Evolutionary conservation across 169 alveolate genomes (phyloP), one percentile per base, ranked within the genome.

Genomic region (Plasmodium gonderi): DNA sequence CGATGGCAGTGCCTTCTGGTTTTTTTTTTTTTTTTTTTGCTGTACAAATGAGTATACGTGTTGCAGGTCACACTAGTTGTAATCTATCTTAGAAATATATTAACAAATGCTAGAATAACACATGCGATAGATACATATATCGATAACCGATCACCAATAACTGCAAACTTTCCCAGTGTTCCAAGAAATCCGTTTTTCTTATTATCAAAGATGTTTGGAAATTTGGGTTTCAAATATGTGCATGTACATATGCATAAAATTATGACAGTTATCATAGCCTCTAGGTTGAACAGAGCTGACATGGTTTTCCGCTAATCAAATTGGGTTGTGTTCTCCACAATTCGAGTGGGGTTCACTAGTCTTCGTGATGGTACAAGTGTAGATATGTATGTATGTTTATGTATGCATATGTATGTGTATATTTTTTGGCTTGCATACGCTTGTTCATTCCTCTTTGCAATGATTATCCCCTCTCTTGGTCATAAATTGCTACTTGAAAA

Each of bases 91-190:
- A 97, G 65, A 72, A 97, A 96, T 20, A 98, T 75, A 26, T 97
- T 98, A 91, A 96, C 93, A 44, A 96, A 82, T 17, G 99, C 99
- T 94, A 98, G 95, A 0, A 97, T 60, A 1, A 98, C 51, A 90
- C 99, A 98, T 29, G 96, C 94, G 1, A 95, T 78, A 20, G 99
- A 95, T 9, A 98, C 99, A 91, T 97, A 98, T 31, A 98, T 98
- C 8, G 99, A 96, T 51, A 98, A 96, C 42, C 99, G 95, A 92
- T 98, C 99, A 0, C 99, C 99, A 23, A 98, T 97, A 11, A 98
- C 99, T 49, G 99, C 99, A 80, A 98, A 95, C 90, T 97, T 97
- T 33, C 99, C 99, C 79, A 98, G 91, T 29, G 98, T 89, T 38
- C 99, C 99, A 44, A 96, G 82, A 92, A 97, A 98, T 5, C 99